A percentile compares a stretch with the other conserved stretches of the same genome.
Evolutionary conservation across 306 rosid species (phyloP).

Genomic region (Prunus dulcis): DNA sequence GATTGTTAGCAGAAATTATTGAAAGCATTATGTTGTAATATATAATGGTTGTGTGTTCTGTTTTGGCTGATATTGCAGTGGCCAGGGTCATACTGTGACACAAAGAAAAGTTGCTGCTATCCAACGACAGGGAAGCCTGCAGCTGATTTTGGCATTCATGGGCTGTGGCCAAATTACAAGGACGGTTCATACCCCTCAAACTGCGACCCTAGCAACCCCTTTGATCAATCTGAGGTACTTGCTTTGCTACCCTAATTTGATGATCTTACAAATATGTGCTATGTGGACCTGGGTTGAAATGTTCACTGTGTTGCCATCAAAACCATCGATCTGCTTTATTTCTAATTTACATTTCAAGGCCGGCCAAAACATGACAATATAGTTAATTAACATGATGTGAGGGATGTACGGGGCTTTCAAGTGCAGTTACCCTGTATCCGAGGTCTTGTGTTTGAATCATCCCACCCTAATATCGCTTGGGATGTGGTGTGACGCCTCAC

Average conservation of each 20-base stretch:
- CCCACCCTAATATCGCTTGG: no score
- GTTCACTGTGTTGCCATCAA: not conserved
- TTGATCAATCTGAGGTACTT: constrained; percentile 63
- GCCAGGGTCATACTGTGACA: constrained; percentile 84
- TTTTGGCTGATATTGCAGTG: constrained; percentile 36
- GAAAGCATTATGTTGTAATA: no score
- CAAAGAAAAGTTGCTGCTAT: constrained; percentile 59
- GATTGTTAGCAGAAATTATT: no score
- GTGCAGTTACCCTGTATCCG: no score
- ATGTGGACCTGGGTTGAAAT: not conserved
- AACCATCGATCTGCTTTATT: not conserved
- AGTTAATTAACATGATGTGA: no score
- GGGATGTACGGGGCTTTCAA: no score
- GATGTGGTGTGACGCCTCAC: no score
- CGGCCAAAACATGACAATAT: not conserved
- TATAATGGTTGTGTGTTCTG: not conserved
- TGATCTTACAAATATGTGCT: not conserved
- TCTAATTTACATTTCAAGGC: not conserved
- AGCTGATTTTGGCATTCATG: constrained; percentile 68
- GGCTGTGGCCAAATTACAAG: constrained; percentile 69
- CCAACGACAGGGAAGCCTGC: constrained; percentile 72
- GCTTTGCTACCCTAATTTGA: not conserved
- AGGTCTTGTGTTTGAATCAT: no score
- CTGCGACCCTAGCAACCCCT: constrained; percentile 63
- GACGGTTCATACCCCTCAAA: constrained; percentile 74